These are phyloP conservation scores for Microsporum audouinii DNA, from an alignment of 2,329 filamentous ascomycete genomes.

Conservation along the genomic window DNA sequence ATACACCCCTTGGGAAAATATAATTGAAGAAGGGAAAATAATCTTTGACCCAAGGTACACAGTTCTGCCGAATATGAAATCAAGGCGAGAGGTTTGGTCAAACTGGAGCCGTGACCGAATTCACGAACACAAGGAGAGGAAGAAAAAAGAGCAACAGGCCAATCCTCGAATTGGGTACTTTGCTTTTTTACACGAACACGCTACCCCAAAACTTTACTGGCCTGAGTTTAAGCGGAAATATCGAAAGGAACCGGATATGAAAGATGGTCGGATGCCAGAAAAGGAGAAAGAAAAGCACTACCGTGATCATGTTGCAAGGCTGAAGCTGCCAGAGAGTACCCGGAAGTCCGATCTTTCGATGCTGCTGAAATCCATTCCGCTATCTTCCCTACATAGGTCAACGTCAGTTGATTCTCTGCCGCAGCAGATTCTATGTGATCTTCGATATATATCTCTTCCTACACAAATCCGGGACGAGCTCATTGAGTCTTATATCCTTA, in stretches of 20 bases:
- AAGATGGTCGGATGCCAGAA: constrained; percentile 33
- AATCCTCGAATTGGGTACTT: constrained; percentile 78
- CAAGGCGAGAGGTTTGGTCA: constrained; percentile 70
- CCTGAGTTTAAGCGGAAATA: constrained; percentile 90
- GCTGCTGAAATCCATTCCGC: constrained; percentile 34
- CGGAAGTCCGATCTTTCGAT: constrained; percentile 37
- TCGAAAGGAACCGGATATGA: constrained; percentile 68
- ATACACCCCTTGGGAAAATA: constrained; percentile 81
- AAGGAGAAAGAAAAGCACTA: constrained; percentile 41
- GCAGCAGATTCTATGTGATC: constrained; percentile 31
- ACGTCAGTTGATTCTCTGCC: constrained; percentile 32
- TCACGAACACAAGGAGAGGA: constrained; percentile 56
- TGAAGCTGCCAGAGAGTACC: constrained; percentile 37
- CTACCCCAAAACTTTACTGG: constrained; percentile 91
- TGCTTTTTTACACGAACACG: constrained; percentile 65
- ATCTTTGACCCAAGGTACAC: constrained; percentile 82
- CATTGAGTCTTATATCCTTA: constrained; percentile 35
- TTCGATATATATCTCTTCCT: constrained; percentile 35
- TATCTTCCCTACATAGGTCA: constrained; percentile 31
- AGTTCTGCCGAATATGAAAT: constrained; percentile 66
- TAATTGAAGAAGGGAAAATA: constrained; percentile 70
- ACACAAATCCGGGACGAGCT: constrained; percentile 30
- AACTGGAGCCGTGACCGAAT: constrained; percentile 74
- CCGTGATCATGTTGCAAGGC: constrained; percentile 35
- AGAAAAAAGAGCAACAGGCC: constrained; percentile 63